Percentiles rank a stretch among this genome's conserved stretches.
These are phyloP conservation scores for Prosopis cineraria DNA, from an alignment of 306 rosid species.

Conservation along the genomic window DNA sequence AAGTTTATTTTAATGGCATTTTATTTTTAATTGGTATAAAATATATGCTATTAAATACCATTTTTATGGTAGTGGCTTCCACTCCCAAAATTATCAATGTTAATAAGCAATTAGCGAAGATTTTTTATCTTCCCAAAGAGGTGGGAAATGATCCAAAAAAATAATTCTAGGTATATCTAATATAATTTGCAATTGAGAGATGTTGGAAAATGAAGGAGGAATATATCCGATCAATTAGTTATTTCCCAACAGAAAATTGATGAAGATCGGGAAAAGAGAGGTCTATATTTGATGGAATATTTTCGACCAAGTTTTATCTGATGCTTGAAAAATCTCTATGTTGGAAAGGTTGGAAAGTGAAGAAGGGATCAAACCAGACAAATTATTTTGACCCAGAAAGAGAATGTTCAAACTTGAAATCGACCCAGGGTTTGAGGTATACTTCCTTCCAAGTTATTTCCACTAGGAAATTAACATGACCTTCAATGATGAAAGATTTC, in stretches of 20 bases:
- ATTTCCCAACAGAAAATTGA: rapidly evolving
- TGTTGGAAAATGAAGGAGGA: conserved; percentile 31
- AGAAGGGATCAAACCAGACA: conserved; percentile 21
- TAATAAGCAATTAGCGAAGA: rapidly evolving
- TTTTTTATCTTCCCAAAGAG: conserved; percentile 24
- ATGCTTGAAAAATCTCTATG: not conserved
- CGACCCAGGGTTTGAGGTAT: conserved; percentile 19
- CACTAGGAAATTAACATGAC: not conserved
- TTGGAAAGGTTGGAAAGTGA: conserved; percentile 36
- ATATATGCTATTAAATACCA: too few species aligned
- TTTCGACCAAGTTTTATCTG: conserved; percentile 4
- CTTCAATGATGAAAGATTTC: conserved; percentile 31
- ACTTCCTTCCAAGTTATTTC: conserved; percentile 32
- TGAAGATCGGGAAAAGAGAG: conserved; percentile 31
- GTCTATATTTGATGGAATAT: conserved; percentile 22
- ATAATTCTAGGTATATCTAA: not conserved
- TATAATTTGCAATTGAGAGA: not conserved
- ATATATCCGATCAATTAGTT: conserved; percentile 17
- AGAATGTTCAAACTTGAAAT: conserved; percentile 13
- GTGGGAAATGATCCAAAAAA: conserved; percentile 25
- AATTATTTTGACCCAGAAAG: not conserved
- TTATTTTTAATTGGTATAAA: too few species aligned
- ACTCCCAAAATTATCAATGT: conserved; percentile 25
- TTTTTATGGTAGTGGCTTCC: too few species aligned
- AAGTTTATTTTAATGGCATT: too few species aligned